phyloP scores from a whole-genome alignment of 2,329 filamentous ascomycete species.

The Fusarium brachygibbosum region DNA sequence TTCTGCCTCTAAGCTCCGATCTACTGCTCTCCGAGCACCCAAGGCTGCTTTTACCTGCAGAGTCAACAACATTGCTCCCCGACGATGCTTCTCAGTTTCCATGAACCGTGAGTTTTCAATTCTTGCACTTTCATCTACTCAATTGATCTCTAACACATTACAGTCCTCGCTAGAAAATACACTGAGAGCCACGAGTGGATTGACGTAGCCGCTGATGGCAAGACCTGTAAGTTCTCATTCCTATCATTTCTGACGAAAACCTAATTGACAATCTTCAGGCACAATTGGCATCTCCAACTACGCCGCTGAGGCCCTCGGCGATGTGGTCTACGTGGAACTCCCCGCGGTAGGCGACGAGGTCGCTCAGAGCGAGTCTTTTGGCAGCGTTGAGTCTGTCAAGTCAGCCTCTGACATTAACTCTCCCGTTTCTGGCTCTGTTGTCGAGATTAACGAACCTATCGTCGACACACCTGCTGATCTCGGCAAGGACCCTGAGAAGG shows the following conservation, averaged over 20 bases:
- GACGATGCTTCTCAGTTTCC: conserved; percentile 47
- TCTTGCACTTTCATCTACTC: neutral
- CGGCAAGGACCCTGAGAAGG: conserved; percentile 80
- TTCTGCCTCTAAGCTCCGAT: conserved; percentile 43
- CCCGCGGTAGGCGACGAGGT: conserved; percentile 76
- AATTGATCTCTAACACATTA: neutral
- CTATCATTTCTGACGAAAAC: no score
- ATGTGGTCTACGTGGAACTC: conserved; percentile 92
- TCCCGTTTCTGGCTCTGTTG: conserved; percentile 79
- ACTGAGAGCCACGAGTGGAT: conserved; percentile 96
- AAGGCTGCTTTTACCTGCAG: conserved; percentile 34
- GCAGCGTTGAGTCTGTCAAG: conserved; percentile 93
- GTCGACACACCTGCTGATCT: conserved; percentile 58
- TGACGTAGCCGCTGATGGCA: conserved; percentile 77
- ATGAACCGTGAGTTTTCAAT: conserved; percentile 36
- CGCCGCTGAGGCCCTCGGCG: conserved; percentile 85
- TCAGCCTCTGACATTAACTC: conserved; percentile 90
- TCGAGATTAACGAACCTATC: conserved; percentile 71
- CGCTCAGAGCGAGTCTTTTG: conserved; percentile 79
- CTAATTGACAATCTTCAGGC: conserved; percentile 60
- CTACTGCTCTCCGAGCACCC: conserved; percentile 40
- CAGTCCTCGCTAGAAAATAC: conserved; percentile 63
- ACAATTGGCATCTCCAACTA: conserved; percentile 83
- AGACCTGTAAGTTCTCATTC: conserved; percentile 53
- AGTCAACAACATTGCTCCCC: conserved; percentile 32